These are phyloP conservation scores for Malassezia obtusa DNA, from an alignment of 1,284 basidiomycete species.

Conservation along the genomic window DNA sequence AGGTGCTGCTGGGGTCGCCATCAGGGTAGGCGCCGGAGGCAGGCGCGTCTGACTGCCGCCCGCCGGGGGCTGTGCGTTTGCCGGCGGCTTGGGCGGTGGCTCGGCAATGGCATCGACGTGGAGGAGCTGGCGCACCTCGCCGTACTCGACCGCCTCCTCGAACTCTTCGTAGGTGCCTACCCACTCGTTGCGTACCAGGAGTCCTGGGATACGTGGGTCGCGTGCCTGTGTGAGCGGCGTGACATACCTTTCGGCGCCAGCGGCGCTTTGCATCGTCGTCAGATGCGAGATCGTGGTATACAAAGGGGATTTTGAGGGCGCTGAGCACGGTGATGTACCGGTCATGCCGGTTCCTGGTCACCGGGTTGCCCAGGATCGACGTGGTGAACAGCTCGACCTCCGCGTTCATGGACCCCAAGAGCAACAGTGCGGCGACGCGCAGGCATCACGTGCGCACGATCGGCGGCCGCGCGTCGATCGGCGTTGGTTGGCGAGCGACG, in stretches of 20 bases:
- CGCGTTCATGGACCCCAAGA: constrained; percentile 9
- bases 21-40: neutral
- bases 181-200: constrained; percentile 47
- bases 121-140: constrained; percentile 41
- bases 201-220: constrained; percentile 38
- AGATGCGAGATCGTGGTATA: constrained; percentile 43
- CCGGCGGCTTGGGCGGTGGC: neutral
- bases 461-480: constrained; percentile 15
- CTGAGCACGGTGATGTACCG: constrained; percentile 36
- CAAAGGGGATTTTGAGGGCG: constrained; percentile 34
- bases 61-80: neutral
- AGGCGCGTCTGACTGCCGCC: neutral
- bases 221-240: constrained; percentile 16
- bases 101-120: constrained; percentile 18
- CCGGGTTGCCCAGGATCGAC: constrained; percentile 44
- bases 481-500: neutral
- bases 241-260: constrained; percentile 39
- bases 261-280: constrained; percentile 43
- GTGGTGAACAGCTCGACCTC: constrained; percentile 47
- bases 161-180: constrained; percentile 45
- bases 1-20: neutral
- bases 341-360: constrained; percentile 38
- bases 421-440: neutral
- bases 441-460: constrained; percentile 10
- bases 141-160: constrained; percentile 45